Conservation (phyloP, 176 grass and related monocot species). For the Oryza glumipatula region DNA sequence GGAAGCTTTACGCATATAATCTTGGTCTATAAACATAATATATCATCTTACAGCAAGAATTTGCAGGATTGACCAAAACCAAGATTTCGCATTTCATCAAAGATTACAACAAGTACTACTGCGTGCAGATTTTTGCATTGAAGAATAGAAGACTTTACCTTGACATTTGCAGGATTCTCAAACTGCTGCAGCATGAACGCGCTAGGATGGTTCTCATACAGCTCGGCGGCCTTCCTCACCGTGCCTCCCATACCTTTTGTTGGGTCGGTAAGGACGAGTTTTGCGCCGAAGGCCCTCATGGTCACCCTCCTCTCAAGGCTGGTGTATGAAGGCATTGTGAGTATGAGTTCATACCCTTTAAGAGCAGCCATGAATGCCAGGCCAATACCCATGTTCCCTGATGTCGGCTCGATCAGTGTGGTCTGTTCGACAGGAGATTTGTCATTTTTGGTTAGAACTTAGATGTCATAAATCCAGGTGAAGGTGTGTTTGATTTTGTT, state of each 20-base stretch:
- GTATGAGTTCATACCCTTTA: slow-evolving; percentile 86
- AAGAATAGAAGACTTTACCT: slow-evolving; percentile 47
- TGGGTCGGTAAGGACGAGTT: slow-evolving; percentile 80
- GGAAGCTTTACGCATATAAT: neutral
- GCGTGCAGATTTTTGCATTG: neutral
- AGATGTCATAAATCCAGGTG: neutral
- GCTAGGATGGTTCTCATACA: slow-evolving; percentile 74
- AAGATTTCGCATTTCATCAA: neutral
- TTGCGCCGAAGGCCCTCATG: slow-evolving; percentile 74
- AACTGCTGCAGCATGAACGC: slow-evolving; percentile 93
- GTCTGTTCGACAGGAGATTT: slow-evolving; percentile 50
- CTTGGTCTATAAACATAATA: too few relatives aligned
- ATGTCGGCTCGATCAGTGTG: slow-evolving; percentile 90
- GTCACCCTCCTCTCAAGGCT: slow-evolving; percentile 91
- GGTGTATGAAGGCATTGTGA: slow-evolving; percentile 95
- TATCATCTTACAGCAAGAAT: neutral
- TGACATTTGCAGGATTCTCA: slow-evolving; percentile 93
- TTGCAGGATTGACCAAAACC: neutral
- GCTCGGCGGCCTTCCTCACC: slow-evolving; percentile 77
- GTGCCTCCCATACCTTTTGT: slow-evolving; percentile 95
- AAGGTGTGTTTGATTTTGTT: neutral
- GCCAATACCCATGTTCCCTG: slow-evolving; percentile 88
- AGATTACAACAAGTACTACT: neutral
- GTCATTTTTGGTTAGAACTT: neutral
- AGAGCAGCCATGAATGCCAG: slow-evolving; percentile 71